Conservation (phyloP, 176 grass and related monocot species). For the Puya raimondii region DNA sequence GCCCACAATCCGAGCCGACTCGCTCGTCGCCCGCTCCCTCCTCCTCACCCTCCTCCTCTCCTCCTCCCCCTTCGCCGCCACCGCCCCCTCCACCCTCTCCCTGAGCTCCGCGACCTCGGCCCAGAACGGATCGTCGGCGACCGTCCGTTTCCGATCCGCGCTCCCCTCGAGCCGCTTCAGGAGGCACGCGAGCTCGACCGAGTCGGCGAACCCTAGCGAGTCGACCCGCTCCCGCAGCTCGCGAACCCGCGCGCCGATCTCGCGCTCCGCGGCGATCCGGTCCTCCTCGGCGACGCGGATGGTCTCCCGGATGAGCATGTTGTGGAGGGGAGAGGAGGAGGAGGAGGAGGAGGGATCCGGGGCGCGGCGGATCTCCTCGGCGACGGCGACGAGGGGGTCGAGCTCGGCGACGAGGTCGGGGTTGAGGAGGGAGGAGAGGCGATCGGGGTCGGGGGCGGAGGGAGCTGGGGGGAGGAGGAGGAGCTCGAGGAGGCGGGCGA, state of each 20-base stretch:
- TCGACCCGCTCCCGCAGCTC: constrained; percentile 54
- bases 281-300: constrained; percentile 55
- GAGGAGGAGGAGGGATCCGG: constrained; percentile 28
- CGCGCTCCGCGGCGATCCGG: constrained; percentile 30
- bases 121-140: constrained; percentile 40
- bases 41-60: constrained; percentile 31
- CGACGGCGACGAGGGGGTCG: constrained; percentile 38
- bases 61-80: constrained; percentile 34
- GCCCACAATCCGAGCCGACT: constrained; percentile 31
- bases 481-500: constrained; percentile 66
- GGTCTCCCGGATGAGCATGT: constrained; percentile 43
- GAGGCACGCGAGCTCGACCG: constrained; percentile 55
- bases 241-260: constrained; percentile 35
- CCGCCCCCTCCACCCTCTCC: constrained; percentile 30
- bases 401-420: constrained; percentile 41
- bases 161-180: constrained; percentile 43
- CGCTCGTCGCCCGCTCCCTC: constrained; percentile 27
- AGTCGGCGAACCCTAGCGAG: constrained; percentile 54
- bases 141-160: constrained; percentile 50
- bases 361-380: constrained; percentile 31
- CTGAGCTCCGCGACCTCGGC: constrained; percentile 24
- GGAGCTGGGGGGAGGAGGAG: constrained; percentile 40
- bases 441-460: constrained; percentile 10
- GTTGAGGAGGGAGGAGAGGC: neutral
- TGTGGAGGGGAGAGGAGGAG: constrained; percentile 16